These are phyloP conservation scores for Hanseniaspora nectarophila DNA, from an alignment of 805 yeast genomes.

Conservation along the genomic window DNA sequence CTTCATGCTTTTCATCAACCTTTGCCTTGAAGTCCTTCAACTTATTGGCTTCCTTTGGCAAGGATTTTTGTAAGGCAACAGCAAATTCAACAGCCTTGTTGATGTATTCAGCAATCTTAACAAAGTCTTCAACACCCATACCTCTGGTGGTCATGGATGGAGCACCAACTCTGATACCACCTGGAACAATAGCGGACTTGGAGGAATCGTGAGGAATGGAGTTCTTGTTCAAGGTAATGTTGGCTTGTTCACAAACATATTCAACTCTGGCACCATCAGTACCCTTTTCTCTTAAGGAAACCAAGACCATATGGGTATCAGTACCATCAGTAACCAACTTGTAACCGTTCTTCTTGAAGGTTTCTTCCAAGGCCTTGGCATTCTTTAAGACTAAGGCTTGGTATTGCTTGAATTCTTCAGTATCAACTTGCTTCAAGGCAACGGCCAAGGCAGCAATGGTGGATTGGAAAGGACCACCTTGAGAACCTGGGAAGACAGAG, in stretches of 20 bases:
- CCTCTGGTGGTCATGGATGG: slow-evolving; percentile 99
- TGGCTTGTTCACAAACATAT: slow-evolving; percentile 83
- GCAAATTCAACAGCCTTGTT: slow-evolving; percentile 70
- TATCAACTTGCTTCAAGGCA: slow-evolving; percentile 85
- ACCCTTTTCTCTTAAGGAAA: slow-evolving; percentile 75
- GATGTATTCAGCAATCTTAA: slow-evolving; percentile 65
- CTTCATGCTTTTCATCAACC: slow-evolving; percentile 59
- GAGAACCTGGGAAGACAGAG: slow-evolving; percentile 99
- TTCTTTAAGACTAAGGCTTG: slow-evolving; percentile 79
- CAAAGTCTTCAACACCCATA: slow-evolving; percentile 75
- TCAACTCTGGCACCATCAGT: slow-evolving; percentile 97
- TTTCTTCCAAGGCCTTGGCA: slow-evolving; percentile 70
- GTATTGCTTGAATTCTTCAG: slow-evolving; percentile 83
- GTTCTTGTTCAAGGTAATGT: slow-evolving; percentile 94
- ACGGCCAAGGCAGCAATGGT: slow-evolving; percentile 95
- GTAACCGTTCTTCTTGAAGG: slow-evolving; percentile 62
- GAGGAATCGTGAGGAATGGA: slow-evolving; percentile 85
- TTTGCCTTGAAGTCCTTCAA: slow-evolving; percentile 89
- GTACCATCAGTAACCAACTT: slow-evolving; percentile 87
- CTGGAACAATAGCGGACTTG: slow-evolving; percentile 88
- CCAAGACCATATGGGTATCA: slow-evolving; percentile 91
- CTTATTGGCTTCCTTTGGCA: slow-evolving; percentile 88
- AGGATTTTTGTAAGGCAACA: slow-evolving; percentile 55
- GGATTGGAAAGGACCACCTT: slow-evolving; percentile 99
- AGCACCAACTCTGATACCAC: slow-evolving; percentile 94